Conservation (phyloP, 768 basidiomycete genomes). For the Mycena alexandri region DNA sequence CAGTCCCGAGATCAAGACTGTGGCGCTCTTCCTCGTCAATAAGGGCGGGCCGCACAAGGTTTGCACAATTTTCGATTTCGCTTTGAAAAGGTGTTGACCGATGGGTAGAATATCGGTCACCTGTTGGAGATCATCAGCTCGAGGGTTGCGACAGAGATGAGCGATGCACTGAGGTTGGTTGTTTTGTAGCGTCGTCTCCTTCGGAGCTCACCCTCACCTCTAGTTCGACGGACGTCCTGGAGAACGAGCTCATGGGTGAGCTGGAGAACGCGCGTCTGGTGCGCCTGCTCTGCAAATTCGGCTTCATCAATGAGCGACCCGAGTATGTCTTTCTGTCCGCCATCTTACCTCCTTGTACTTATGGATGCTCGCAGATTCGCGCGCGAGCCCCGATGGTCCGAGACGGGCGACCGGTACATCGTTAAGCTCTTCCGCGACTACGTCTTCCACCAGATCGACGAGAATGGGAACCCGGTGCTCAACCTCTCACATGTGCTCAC, state of each 20-base stretch:
- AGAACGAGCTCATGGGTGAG: slow-evolving; percentile 87
- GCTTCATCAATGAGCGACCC: slow-evolving; percentile 99
- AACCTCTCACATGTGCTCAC: slow-evolving; percentile 92
- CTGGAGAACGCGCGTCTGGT: slow-evolving; percentile 95
- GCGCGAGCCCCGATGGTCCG: slow-evolving; percentile 97
- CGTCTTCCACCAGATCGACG: slow-evolving; percentile 98
- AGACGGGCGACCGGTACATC: slow-evolving; percentile 98
- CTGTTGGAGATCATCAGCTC: slow-evolving; percentile 84
- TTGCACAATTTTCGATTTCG: slow-evolving; percentile 12
- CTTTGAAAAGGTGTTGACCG: slow-evolving; percentile 7
- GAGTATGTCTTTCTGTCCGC: slow-evolving; percentile 79
- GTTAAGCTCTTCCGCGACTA: slow-evolving; percentile 98
- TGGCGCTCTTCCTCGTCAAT: slow-evolving; percentile 81
- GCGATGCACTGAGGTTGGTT: slow-evolving; percentile 83
- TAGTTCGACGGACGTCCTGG: slow-evolving; percentile 86
- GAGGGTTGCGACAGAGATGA: slow-evolving; percentile 81
- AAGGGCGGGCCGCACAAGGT: slow-evolving; percentile 80
- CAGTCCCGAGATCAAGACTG: slow-evolving; percentile 84
- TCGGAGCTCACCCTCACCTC: not conserved
- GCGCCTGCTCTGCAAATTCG: slow-evolving; percentile 91
- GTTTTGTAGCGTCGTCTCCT: not conserved
- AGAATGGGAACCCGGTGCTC: slow-evolving; percentile 88
- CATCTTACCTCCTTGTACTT: not conserved
- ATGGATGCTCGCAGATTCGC: slow-evolving; percentile 73
- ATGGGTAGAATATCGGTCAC: slow-evolving; percentile 76